Evolutionary conservation across 2,329 filamentous ascomycete genomes (phyloP), one percentile per base, ranked within the genome.

Genomic region (Helotiales sp.): DNA sequence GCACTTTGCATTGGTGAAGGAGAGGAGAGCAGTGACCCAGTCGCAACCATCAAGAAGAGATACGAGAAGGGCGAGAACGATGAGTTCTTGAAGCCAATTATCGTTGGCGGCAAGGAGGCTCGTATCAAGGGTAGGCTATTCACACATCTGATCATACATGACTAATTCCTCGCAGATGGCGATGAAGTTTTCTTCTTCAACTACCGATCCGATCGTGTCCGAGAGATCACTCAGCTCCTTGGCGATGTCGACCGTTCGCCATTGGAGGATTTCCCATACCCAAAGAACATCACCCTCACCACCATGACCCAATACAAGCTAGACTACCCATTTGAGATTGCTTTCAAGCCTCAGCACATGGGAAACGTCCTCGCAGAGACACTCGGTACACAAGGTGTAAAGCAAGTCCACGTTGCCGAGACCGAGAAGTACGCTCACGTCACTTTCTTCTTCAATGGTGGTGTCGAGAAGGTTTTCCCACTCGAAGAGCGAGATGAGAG

Each of bases 111-210:
- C 68, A 84, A 91, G 67, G 90, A 96, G 71, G 81, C 83, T 61
- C 89, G 95, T 68, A 87, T 99, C 72, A 86, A 96, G 80, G 89
- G 89, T 90, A 76, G 67, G 78, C 65, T 9, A 36, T 34, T n/a
- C 30, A 25, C 24, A n/a, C 10, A 5, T 29, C 10, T 1, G n/a
- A 4, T 49, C 5, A 3, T 13, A 31, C n/a, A 13, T 44, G 44
- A 53, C 62, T 67, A 60, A 59, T 65, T 60, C 3, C 27, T 54
- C 33, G 24, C 64, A 92, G 92, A 98, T 72, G 83, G 89, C 66
- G 95, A 99, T 73, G 93, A 91, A 54, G 84, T 98, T 70, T 98
- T 98, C 85, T 98, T 98, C 86, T 99, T 99, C 90, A 99, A 99
- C 86, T 99, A 99, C 83, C 91, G 95, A 71, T 98, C 95, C 57